Conservation (phyloP, 306 rosid species). For the Begonia loranthoides region DNA sequence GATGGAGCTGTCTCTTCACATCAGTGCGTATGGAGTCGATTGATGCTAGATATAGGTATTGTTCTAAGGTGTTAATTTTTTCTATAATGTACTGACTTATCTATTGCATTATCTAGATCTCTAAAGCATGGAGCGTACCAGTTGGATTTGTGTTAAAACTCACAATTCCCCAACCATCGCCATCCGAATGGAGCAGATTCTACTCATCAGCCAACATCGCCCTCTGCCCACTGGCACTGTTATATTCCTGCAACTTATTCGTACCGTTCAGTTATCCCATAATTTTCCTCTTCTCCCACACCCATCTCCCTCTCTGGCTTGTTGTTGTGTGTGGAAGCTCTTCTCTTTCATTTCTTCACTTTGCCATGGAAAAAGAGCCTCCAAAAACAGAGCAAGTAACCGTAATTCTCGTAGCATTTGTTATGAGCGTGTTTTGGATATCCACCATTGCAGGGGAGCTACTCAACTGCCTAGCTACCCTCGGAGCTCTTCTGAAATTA, state of each 20-base stretch:
- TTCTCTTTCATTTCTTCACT: conserved; percentile 73
- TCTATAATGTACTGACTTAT: not conserved
- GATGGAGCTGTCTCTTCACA: no score
- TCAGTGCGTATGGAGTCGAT: no score
- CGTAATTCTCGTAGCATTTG: conserved; percentile 59
- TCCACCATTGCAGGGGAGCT: conserved; percentile 82
- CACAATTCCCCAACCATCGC: conserved; percentile 69
- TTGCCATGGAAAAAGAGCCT: conserved; percentile 53
- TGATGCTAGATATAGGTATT: no score
- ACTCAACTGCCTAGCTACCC: conserved; percentile 73
- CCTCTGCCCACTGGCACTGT: conserved; percentile 63
- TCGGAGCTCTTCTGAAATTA: conserved; percentile 56
- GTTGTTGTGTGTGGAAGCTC: conserved; percentile 58
- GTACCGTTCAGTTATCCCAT: conserved; percentile 55
- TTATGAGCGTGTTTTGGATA: conserved; percentile 95
- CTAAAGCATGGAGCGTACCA: conserved; percentile 54
- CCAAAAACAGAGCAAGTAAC: conserved; percentile 75
- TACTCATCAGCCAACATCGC: conserved; percentile 71
- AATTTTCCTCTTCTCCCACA: conserved; percentile 69
- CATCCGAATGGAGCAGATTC: conserved; percentile 78
- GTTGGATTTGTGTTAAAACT: conserved; percentile 55
- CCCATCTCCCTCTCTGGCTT: conserved; percentile 72
- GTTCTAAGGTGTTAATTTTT: no score
- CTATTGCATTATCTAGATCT: conserved; percentile 32
- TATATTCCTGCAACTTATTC: conserved; percentile 68